Evolutionary conservation across 2,329 filamentous ascomycete genomes (phyloP), one percentile per base, ranked within the genome.

Genomic region (Colletotrichum cuscutae): DNA sequence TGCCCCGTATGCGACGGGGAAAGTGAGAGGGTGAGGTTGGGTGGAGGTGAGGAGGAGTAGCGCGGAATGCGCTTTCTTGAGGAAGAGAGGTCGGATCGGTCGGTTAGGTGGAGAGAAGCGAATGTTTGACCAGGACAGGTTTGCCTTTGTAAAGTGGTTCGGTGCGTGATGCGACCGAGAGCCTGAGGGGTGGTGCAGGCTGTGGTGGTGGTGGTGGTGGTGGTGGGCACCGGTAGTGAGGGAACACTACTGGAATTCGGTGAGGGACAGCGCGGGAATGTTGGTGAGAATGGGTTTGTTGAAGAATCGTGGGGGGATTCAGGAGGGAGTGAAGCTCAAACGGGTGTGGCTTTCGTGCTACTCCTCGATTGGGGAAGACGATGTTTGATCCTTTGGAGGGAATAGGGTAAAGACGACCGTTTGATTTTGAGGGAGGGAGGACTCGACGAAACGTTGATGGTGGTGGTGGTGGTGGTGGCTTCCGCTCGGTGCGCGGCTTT

Each of bases 301-400:
- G 68, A 58, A 71, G 46, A 56, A 69, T 26, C 32, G 58, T 26
- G 54, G 59, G 32, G 42, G 30, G 24, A 15, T 13, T 19, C 37
- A 15, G 13, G 37, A 42, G 37, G 37, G 26, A 32, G 37, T 42
- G 28, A 58, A 42, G 19, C 26, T 52, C 52, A 15, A 28, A 4
- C 46, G 70, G 70, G n/a, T 59, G 65, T 72, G 70, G 65, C 65
- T 72, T 52, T 58, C 58, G 69, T 72, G 53, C 69, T 69, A 69
- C 59, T 59, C 59, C 62, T 72, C 32, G 65, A 57, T 56, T 15
- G 59, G 35, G 37, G 28, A 35, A 58, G 49, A 30, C 24, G 56
- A n/a, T 42, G 37, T 42, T 42, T 15, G 15, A 42, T 42, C 15
- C 37, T 42, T 42, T 19, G 37, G 70, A 54, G 59, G 59, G 46